These are phyloP conservation scores for Alnus glutinosa DNA, from an alignment of 306 rosid genomes.

Conservation along the genomic window DNA sequence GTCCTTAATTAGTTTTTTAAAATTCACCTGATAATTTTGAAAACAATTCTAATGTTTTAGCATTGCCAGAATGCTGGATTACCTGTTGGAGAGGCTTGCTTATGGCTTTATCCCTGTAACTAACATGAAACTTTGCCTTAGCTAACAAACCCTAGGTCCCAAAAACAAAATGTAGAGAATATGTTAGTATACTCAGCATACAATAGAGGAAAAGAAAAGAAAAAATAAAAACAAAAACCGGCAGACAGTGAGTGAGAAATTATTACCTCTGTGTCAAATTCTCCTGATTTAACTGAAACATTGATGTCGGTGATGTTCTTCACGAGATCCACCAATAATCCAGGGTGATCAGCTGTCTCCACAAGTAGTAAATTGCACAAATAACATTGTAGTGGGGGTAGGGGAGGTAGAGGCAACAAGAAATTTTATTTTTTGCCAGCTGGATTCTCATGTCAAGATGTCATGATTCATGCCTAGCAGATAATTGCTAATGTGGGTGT, in stretches of 20 bases:
- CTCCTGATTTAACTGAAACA: slow-evolving; percentile 76
- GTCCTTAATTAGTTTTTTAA: background rate
- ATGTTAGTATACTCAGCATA: slow-evolving; percentile 7
- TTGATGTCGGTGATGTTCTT: slow-evolving; percentile 68
- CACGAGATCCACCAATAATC: slow-evolving; percentile 82
- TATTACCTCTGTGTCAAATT: slow-evolving; percentile 82
- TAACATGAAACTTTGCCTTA: slow-evolving; percentile 88
- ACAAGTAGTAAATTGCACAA: slow-evolving; percentile 69
- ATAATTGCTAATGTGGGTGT: background rate
- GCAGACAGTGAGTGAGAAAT: slow-evolving; percentile 11
- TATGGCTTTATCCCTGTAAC: slow-evolving; percentile 69
- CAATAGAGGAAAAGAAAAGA: background rate
- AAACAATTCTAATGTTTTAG: slow-evolving; percentile 17
- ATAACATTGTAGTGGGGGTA: background rate
- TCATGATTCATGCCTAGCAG: background rate
- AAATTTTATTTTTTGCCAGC: slow-evolving; percentile 10
- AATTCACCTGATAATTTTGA: background rate
- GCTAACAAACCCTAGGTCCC: slow-evolving; percentile 75
- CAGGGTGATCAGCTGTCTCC: slow-evolving; percentile 82
- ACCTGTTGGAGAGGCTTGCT: slow-evolving; percentile 86
- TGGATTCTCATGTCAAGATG: slow-evolving; percentile 1
- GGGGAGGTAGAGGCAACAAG: background rate
- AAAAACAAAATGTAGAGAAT: slow-evolving; percentile 20
- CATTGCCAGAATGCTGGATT: slow-evolving; percentile 15
- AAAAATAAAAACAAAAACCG: background rate